These are phyloP conservation scores for Ustilago lituana DNA, from an alignment of 1,284 basidiomycete species.

Conservation along the genomic window DNA sequence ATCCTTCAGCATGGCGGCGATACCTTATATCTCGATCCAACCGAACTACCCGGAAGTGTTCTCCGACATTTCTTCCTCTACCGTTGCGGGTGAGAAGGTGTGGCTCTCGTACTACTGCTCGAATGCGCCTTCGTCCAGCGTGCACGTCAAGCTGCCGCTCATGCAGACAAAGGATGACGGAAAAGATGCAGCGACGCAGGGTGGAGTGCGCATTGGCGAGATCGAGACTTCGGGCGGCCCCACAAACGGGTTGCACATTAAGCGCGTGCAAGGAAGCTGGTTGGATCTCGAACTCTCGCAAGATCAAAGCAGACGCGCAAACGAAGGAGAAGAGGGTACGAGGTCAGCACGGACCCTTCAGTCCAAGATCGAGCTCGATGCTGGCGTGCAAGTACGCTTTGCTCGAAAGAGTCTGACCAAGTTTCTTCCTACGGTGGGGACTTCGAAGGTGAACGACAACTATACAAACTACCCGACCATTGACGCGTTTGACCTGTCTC, in stretches of 20 bases:
- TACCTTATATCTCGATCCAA: slow-evolving; percentile 72
- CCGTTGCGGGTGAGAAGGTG: slow-evolving; percentile 73
- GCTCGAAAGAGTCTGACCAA: slow-evolving; percentile 15
- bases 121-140: slow-evolving; percentile 46
- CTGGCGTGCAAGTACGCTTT: slow-evolving; percentile 18
- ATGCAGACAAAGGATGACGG: slow-evolving; percentile 47
- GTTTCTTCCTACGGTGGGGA: slow-evolving; percentile 22
- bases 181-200: slow-evolving; percentile 37
- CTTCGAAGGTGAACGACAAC: slow-evolving; percentile 44
- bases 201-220: slow-evolving; percentile 46
- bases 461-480: slow-evolving; percentile 47
- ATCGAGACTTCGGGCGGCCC: slow-evolving; percentile 24
- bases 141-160: slow-evolving; percentile 47
- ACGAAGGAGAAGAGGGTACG: not conserved
- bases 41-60: slow-evolving; percentile 74
- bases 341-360: slow-evolving; percentile 35
- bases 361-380: slow-evolving; percentile 27
- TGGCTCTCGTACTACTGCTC: slow-evolving; percentile 77
- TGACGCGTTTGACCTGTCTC: slow-evolving; percentile 45
- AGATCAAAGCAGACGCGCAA: not conserved
- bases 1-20: slow-evolving; percentile 25
- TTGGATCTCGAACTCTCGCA: slow-evolving; percentile 34
- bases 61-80: slow-evolving; percentile 72
- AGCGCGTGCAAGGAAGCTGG: slow-evolving; percentile 25
- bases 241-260: slow-evolving; percentile 15